Percentiles rank a stretch among this genome's conserved stretches.
These are phyloP conservation scores for Bjerkandera adusta DNA, from an alignment of 1,284 basidiomycete species.

Conservation along the genomic window DNA sequence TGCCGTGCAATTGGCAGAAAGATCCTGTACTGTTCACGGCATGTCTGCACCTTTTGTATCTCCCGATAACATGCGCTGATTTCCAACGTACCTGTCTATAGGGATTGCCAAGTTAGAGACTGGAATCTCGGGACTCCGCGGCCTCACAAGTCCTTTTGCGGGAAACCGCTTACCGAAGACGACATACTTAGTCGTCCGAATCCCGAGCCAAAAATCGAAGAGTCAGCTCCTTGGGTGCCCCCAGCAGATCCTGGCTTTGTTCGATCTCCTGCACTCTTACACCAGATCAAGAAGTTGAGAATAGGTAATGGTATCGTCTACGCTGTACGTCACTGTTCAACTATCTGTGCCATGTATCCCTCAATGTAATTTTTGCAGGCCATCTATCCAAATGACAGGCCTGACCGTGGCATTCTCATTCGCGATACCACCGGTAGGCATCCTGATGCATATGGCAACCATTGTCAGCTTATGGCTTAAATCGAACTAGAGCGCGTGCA, in stretches of 20 bases:
- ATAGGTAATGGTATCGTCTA: not conserved
- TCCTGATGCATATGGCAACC: too few species aligned
- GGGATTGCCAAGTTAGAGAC: slow-evolving; percentile 9
- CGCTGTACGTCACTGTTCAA: not conserved
- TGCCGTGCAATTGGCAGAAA: slow-evolving; percentile 3
- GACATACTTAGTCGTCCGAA: not conserved
- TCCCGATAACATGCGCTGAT: too few species aligned
- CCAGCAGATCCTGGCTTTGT: not conserved
- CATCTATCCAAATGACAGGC: not conserved
- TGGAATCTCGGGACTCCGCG: slow-evolving; percentile 6
- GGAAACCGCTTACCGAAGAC: slow-evolving; percentile 1
- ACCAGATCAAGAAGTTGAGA: slow-evolving; percentile 6
- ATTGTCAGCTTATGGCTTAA: too few species aligned
- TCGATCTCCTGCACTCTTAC: slow-evolving; percentile 9
- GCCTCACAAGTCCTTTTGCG: slow-evolving; percentile 9
- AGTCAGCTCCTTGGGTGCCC: not conserved
- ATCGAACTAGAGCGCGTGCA: too few species aligned
- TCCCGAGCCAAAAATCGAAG: not conserved
- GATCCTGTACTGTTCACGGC: slow-evolving; percentile 6
- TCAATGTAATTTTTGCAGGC: not conserved
- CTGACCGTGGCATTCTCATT: slow-evolving; percentile 1
- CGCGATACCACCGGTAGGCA: not conserved
- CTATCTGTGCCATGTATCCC: not conserved
- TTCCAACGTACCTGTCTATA: not conserved
- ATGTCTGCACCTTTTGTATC: not conserved